Evolutionary conservation across 176 grass and related monocot species (phyloP), one percentile per base, ranked within the genome.

Genomic region (Triticum timopheevii): DNA sequence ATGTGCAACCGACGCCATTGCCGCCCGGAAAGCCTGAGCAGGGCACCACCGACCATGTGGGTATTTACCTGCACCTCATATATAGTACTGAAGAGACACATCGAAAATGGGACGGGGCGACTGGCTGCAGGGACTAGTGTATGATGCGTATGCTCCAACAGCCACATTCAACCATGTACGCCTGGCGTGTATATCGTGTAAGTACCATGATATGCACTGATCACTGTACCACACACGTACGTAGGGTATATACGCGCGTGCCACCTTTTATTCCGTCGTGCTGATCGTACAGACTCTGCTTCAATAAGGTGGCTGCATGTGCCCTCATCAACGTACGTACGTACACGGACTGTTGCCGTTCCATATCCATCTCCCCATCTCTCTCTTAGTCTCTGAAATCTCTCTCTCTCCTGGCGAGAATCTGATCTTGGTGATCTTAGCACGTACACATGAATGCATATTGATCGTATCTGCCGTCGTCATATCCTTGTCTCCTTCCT

Each of bases 401-500:
- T n/a, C 56, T 61, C 19, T 73, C 39, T 72, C 69, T 72, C 39
- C 70, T 73, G 39, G 70, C 15, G 70, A 73, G 70, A 45, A 73
- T 73, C 70, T 45, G 39, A 45, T 47, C 17, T 15, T 38, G 54
- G 19, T 8, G 19, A 35, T 17, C 62, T 13, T 54, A 78, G 22
- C 39, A 69, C 47, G 54, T 15, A 35, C 65, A 49, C 42, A 13
- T 31, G 5, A 13, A 49, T 15, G 17, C 25, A 27, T 45, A 54
- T 2, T 19, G 50, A 54, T 54, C 50, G 40, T 52, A 10, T 42
- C 1, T 25, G 58, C 86, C 34, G 33, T 77, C 61, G 86, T 88
- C 69, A 82, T n/a, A 82, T 87, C 86, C 39, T 76, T 81, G 30
- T 87, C 70, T 10, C 20, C 63, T 76, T 87, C 79, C 76, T 77